Evolutionary conservation across 192 early-diverging fungal species (phyloP).

Genomic region (Paraglomus brasilianum): DNA sequence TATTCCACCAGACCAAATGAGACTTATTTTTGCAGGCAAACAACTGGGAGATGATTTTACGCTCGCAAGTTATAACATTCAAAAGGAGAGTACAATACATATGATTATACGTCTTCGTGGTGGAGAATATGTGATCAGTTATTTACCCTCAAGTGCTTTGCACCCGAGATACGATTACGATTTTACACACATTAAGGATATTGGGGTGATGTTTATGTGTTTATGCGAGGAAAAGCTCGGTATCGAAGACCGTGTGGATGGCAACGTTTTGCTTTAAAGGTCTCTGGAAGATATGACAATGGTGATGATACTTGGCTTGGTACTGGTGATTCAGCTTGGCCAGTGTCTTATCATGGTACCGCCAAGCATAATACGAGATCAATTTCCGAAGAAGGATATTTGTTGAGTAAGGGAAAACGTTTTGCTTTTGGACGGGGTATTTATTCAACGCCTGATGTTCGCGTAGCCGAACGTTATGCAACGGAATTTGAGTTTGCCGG

Average conservation of each 20-base stretch:
- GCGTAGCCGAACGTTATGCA: neutral
- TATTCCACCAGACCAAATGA: slow-evolving; percentile 68
- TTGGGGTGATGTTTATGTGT: too few relatives aligned
- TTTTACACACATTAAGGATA: slow-evolving; percentile 16
- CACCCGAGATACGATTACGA: neutral
- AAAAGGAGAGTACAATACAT: slow-evolving; percentile 66
- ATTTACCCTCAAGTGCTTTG: neutral
- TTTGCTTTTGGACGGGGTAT: slow-evolving; percentile 7
- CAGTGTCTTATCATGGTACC: slow-evolving; percentile 26
- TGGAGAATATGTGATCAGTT: slow-evolving; percentile 32
- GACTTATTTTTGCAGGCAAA: slow-evolving; percentile 66
- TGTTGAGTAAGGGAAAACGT: slow-evolving; percentile 21
- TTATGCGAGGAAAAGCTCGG: neutral
- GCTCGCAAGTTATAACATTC: slow-evolving; percentile 66
- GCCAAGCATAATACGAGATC: neutral
- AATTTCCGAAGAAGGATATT: neutral
- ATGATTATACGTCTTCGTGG: slow-evolving; percentile 63
- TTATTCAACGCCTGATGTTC: slow-evolving; percentile 20
- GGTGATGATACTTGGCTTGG: slow-evolving; percentile 18
- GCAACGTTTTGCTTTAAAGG: slow-evolving; percentile 17
- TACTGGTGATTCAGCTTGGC: neutral
- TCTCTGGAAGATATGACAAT: slow-evolving; percentile 2
- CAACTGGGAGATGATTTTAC: slow-evolving; percentile 65
- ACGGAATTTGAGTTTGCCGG: neutral
- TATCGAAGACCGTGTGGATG: slow-evolving; percentile 21